These are phyloP conservation scores for Isochrysis galbana DNA, from an alignment of 78 protist species.

Conservation along the genomic window DNA sequence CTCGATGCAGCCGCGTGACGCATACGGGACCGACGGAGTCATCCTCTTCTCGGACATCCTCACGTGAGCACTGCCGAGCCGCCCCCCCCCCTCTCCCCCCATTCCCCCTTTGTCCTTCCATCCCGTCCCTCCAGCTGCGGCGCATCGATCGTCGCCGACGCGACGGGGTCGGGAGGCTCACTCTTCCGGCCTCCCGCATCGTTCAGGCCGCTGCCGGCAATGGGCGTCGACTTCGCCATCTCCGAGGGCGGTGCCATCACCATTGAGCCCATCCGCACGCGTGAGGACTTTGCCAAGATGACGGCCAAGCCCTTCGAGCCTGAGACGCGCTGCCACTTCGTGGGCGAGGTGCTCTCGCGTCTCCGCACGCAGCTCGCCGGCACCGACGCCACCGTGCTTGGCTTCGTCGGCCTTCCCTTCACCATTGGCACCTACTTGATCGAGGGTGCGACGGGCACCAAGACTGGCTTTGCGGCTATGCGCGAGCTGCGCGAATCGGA, in stretches of 20 bases:
- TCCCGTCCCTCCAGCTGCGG: no score
- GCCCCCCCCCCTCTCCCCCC: no score
- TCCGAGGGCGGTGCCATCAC: neutral
- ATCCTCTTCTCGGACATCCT: constrained; percentile 50
- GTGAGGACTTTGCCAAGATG: neutral
- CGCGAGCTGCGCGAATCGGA: neutral
- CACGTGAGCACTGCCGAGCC: no score
- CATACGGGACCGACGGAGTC: constrained; percentile 32
- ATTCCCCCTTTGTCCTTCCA: no score
- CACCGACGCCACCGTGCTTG: constrained; percentile 36
- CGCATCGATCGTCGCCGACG: no score
- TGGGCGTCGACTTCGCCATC: constrained; percentile 41
- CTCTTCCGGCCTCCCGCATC: no score
- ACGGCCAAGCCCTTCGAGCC: neutral
- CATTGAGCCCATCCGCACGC: constrained; percentile 32
- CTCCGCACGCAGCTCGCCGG: neutral
- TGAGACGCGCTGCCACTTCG: neutral
- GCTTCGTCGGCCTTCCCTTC: constrained; percentile 79
- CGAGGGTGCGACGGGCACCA: constrained; percentile 82
- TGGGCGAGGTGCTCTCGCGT: constrained; percentile 1
- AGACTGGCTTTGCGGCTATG: constrained; percentile 29
- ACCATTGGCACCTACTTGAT: constrained; percentile 85
- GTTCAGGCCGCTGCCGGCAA: constrained; percentile 52
- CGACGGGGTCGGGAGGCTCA: no score
- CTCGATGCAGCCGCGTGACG: constrained; percentile 24